Conservation (phyloP, 75 land plant genomes). For the Adiantum capillusveneris region DNA sequence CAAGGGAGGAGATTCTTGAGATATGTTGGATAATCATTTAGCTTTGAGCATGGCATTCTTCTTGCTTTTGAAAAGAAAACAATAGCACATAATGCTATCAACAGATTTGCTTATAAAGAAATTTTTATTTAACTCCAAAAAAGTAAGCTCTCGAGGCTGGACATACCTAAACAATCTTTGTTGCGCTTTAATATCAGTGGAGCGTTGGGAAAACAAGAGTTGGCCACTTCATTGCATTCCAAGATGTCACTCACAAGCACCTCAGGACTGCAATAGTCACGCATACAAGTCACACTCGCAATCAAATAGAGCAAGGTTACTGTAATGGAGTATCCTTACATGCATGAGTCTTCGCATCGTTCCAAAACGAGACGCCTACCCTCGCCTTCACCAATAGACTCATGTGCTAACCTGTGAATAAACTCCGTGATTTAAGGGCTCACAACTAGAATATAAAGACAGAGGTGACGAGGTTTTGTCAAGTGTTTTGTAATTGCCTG, state of each 20-base stretch:
- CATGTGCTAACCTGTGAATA: conserved; percentile 68
- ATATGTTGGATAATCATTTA: no score
- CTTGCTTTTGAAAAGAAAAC: no score
- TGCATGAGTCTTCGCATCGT: conserved; percentile 62
- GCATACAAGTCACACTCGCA: background rate
- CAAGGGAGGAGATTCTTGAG: no score
- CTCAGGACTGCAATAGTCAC: conserved; percentile 50
- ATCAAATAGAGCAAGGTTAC: background rate
- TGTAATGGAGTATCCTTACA: no score
- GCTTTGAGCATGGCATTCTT: no score
- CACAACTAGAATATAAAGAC: background rate
- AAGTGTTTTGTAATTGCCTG: conserved; percentile 34
- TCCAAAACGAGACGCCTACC: conserved; percentile 64
- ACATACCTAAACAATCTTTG: conserved; percentile 10
- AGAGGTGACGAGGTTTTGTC: background rate
- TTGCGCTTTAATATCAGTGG: conserved; percentile 43
- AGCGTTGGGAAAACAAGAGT: conserved; percentile 22
- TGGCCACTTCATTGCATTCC: conserved; percentile 49
- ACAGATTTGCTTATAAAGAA: no score
- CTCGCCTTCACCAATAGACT: conserved; percentile 92
- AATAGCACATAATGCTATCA: no score
- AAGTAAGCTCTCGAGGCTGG: background rate
- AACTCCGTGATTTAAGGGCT: background rate
- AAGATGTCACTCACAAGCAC: conserved; percentile 82
- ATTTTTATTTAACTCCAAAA: background rate